Base-by-base conservation (phyloP, 805 yeast species). In the Kregervanrija delftensis region DNA sequence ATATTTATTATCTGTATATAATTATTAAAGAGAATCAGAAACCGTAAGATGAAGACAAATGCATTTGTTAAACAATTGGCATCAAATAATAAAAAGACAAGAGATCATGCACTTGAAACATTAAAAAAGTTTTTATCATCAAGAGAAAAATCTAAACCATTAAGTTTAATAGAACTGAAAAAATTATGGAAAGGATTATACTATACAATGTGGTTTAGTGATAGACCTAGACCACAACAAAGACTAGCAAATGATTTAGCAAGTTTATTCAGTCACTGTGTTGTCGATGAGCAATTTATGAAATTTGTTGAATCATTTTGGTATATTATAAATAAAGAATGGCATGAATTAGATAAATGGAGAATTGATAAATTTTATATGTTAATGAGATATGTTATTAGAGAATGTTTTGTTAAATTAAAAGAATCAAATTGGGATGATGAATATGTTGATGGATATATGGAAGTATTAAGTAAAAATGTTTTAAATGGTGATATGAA, bases 151-250 rank as follows among this genome's bases (percentile, higher is more conserved):
- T 60, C 71, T 30, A 64, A 57, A 30, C 67, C 74, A 34, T 63
- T 80, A 35, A 57, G 71, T 5, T 66, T 60, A 39, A 57, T 75
- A 35, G 93, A 88, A 43, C 70, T 79, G 50, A 85, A 85, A 53
- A 90, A 91, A 61, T 68, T 93, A 48, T 93, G 99, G 97, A 89
- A 86, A 65, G 99, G 98, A n/a, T 72, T 93, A 35, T 93, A 83
- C 65, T 93, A 73, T 60, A 78, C 96, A 10, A 87, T 93, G 96
- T 93, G 99, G 98, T 88, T 84, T 67, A 77, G 95, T 60, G 99
- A 93, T 63, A 78, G 90, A 59, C 96, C 96, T 28, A 73, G 84
- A 55, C 93, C 96, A 17, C 99, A 93, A 65, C 96, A 89, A 63
- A 68, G 81, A 47, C 68, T 93, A 34, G 95, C 96, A 2, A 75